Conservation (phyloP, 78 protist species). For the Polysphondylium violaceum region DNA sequence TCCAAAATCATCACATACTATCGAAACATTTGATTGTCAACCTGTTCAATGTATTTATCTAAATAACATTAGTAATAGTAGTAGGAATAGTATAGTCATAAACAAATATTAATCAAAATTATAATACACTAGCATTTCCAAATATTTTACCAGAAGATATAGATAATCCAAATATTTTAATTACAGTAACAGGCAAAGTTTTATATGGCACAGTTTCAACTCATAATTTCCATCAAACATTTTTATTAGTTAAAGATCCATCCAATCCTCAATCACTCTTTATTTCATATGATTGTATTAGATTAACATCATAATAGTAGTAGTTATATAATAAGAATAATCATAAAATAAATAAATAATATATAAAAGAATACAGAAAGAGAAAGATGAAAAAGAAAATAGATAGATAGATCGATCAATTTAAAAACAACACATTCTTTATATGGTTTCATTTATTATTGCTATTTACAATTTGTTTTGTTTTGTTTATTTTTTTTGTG, state of each 20-base stretch:
- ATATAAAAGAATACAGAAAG: no score
- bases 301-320: slow-evolving; percentile 37
- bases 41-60: slow-evolving; percentile 1
- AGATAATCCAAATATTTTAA: slow-evolving; percentile 46
- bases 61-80: not conserved
- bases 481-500: no score
- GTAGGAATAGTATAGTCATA: no score
- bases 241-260: slow-evolving; percentile 48
- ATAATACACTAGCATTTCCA: not conserved
- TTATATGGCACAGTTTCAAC: not conserved
- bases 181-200: slow-evolving; percentile 40
- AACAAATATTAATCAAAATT: not conserved
- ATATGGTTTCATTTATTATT: no score
- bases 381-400: no score
- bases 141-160: not conserved
- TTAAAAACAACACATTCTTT: no score
- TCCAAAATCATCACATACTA: slow-evolving; percentile 27
- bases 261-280: slow-evolving; percentile 19
- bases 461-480: no score
- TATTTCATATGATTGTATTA: slow-evolving; percentile 44
- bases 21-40: slow-evolving; percentile 57
- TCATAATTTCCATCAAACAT: slow-evolving; percentile 59
- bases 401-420: no score
- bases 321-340: not conserved
- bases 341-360: no score